phyloP scores from a whole-genome alignment of 2,329 filamentous ascomycete species.

The Scopulariopsis brevicaulis region DNA sequence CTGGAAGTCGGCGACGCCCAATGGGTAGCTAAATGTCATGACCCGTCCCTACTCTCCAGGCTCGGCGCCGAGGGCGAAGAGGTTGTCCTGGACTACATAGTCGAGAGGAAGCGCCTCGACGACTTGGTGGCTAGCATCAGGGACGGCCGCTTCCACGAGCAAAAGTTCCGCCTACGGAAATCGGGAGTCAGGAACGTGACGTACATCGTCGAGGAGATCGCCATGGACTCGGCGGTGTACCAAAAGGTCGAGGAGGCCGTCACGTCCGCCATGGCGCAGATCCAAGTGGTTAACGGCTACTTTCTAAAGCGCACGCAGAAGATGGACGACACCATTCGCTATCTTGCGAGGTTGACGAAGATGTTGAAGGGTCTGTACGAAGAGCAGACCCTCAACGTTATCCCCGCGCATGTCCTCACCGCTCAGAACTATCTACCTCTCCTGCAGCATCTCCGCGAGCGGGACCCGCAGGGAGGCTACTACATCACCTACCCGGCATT shows the following conservation, averaged over 20 bases:
- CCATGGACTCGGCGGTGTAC: slow-evolving; percentile 41
- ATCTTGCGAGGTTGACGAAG: slow-evolving; percentile 60
- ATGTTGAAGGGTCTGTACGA: slow-evolving; percentile 57
- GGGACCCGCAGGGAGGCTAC: slow-evolving; percentile 35
- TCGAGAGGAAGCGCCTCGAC: slow-evolving; percentile 71
- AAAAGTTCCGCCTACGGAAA: slow-evolving; percentile 67
- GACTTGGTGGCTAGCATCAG: slow-evolving; percentile 73
- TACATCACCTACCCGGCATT: slow-evolving; percentile 63
- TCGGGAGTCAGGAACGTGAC: slow-evolving; percentile 67
- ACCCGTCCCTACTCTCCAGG: slow-evolving; percentile 40
- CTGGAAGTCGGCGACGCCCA: slow-evolving; percentile 66
- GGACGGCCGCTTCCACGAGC: slow-evolving; percentile 72
- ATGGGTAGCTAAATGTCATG: slow-evolving; percentile 66
- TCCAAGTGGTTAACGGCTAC: slow-evolving; percentile 68
- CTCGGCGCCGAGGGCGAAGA: slow-evolving; percentile 55
- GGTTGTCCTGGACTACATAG: slow-evolving; percentile 67
- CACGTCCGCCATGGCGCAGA: slow-evolving; percentile 62
- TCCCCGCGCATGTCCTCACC: slow-evolving; percentile 54
- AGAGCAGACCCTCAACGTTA: slow-evolving; percentile 42
- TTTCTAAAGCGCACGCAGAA: slow-evolving; percentile 67
- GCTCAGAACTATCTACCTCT: slow-evolving; percentile 54
- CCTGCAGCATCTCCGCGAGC: slow-evolving; percentile 44
- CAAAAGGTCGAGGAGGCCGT: slow-evolving; percentile 55
- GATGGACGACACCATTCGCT: slow-evolving; percentile 68
- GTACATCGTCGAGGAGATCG: slow-evolving; percentile 67